A percentile compares a stretch with the other conserved stretches of the same genome.
These are phyloP conservation scores for Clavispora carvajalis DNA, from an alignment of 805 yeast genomes.

Conservation along the genomic window DNA sequence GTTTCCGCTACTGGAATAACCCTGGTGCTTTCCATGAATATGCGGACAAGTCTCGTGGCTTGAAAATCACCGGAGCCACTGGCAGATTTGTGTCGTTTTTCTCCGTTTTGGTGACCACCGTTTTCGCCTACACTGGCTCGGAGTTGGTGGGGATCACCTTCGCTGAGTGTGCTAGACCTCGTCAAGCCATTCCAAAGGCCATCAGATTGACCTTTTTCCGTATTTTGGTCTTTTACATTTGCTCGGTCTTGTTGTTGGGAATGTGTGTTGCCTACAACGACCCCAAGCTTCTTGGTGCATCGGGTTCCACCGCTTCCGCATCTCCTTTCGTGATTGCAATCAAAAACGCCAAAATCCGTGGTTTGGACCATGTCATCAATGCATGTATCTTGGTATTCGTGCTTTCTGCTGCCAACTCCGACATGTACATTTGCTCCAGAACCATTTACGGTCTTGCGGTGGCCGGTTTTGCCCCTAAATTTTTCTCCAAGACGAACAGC, in stretches of 20 bases:
- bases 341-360: constrained; percentile 16
- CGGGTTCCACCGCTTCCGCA: constrained; percentile 14
- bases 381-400: constrained; percentile 18
- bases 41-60: constrained; percentile 36
- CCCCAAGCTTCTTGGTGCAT: constrained; percentile 13
- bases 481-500: constrained; percentile 39
- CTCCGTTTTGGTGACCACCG: constrained; percentile 59
- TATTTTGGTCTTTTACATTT: constrained; percentile 57
- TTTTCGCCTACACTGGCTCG: constrained; percentile 68
- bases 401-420: constrained; percentile 20
- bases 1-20: constrained; percentile 64
- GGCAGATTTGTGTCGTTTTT: constrained; percentile 61
- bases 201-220: constrained; percentile 62
- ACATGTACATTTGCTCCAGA: constrained; percentile 18
- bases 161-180: constrained; percentile 64
- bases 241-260: constrained; percentile 59
- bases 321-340: constrained; percentile 20
- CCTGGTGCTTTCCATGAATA: constrained; percentile 60
- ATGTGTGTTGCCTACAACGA: constrained; percentile 42
- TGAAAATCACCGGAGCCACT: constrained; percentile 34
- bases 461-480: constrained; percentile 29
- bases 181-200: constrained; percentile 67
- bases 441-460: constrained; percentile 18
- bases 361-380: constrained; percentile 19
- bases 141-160: constrained; percentile 69